These are phyloP conservation scores for Coprinopsis marcescibilis DNA, from an alignment of 768 basidiomycete genomes.

Conservation along the genomic window DNA sequence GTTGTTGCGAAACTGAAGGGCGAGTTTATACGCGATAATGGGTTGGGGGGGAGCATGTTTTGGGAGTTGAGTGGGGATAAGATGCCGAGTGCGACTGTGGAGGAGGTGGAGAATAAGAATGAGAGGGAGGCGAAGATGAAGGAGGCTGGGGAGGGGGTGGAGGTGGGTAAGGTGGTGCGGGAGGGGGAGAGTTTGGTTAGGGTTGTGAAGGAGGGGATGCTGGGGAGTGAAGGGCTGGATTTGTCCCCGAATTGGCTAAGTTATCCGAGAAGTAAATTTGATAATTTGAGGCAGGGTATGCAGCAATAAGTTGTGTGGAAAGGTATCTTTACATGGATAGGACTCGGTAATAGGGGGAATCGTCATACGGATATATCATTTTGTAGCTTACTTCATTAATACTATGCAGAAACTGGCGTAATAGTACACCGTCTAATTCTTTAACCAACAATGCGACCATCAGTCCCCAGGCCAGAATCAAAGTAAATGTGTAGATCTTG, in stretches of 20 bases:
- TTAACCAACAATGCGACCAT: too few species aligned
- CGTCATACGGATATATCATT: too few species aligned
- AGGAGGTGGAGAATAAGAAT: constrained; percentile 68
- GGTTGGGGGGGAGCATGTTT: constrained; percentile 89
- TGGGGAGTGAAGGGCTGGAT: constrained; percentile 45
- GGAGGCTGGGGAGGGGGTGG: constrained; percentile 69
- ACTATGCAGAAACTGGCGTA: too few species aligned
- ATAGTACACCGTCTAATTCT: too few species aligned
- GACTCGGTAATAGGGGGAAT: too few species aligned
- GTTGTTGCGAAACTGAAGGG: constrained; percentile 69
- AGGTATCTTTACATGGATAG: too few species aligned
- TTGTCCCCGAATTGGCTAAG: constrained; percentile 70
- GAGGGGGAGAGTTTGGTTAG: constrained; percentile 66
- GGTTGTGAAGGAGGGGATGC: constrained; percentile 76
- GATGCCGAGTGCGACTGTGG: constrained; percentile 60
- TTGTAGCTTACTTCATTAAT: too few species aligned
- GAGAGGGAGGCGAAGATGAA: constrained; percentile 51
- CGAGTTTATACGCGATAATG: constrained; percentile 68
- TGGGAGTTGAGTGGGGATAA: constrained; percentile 94
- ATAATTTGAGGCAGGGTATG: constrained; percentile 76
- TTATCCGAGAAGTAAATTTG: constrained; percentile 73
- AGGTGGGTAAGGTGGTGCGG: constrained; percentile 68
- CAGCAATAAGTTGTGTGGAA: too few species aligned
- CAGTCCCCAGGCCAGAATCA: too few species aligned
- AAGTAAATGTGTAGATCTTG: too few species aligned